These are phyloP conservation scores for Ochetophila trinervis DNA, from an alignment of 306 rosid species.

Conservation along the genomic window DNA sequence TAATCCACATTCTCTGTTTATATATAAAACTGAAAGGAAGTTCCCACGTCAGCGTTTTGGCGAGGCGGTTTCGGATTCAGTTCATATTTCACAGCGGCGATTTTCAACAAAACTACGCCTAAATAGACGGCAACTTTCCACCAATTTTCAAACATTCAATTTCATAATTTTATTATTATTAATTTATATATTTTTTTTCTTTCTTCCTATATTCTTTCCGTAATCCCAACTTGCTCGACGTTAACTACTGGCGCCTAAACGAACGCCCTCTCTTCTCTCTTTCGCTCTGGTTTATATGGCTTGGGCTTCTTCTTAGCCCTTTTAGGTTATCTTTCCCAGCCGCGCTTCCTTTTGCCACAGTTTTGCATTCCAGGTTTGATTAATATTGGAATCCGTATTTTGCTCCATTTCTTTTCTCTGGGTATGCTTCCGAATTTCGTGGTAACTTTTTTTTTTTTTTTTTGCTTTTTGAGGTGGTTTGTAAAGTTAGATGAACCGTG, in stretches of 20 bases:
- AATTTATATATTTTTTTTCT: neutral
- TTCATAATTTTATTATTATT: too few relatives aligned
- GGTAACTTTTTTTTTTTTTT: constrained; percentile 1
- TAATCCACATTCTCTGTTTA: too few relatives aligned
- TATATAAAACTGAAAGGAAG: too few relatives aligned
- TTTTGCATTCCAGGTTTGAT: constrained; percentile 15
- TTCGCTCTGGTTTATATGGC: neutral
- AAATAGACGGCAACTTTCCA: constrained; percentile 10
- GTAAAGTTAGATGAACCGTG: constrained; percentile 1
- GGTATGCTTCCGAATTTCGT: constrained; percentile 5
- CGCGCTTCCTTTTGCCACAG: constrained; percentile 13
- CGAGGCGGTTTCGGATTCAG: neutral
- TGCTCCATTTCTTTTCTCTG: neutral
- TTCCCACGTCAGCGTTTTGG: too few relatives aligned
- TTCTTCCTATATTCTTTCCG: neutral
- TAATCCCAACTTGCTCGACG: constrained; percentile 9
- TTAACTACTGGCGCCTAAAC: neutral
- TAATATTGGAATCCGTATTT: neutral
- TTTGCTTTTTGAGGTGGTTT: constrained; percentile 28
- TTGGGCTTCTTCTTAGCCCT: neutral
- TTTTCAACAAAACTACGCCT: constrained; percentile 17
- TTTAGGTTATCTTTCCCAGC: constrained; percentile 1
- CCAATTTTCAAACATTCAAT: neutral
- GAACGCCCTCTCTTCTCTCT: neutral
- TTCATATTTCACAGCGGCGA: neutral